Conservation (phyloP, 1,139 yeast genomes). For the Candida pseudoviswanathii region DNA sequence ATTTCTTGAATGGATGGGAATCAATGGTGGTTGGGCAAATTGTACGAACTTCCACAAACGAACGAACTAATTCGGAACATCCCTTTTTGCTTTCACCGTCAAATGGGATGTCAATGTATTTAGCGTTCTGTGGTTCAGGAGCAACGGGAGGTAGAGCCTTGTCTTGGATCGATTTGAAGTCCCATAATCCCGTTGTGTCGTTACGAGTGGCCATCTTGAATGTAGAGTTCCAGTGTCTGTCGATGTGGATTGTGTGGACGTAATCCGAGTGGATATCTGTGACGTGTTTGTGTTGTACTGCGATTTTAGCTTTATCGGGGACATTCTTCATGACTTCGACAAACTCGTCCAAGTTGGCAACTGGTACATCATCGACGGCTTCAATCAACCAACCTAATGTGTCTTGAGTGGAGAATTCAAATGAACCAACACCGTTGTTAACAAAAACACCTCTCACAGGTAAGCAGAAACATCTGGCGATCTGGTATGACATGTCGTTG, state of each 20-base stretch:
- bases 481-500: conserved; percentile 82
- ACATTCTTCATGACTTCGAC: conserved; percentile 75
- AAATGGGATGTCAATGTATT: conserved; percentile 69
- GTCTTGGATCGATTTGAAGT: conserved; percentile 68
- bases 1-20: conserved; percentile 64
- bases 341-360: conserved; percentile 72
- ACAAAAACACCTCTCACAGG: conserved; percentile 85
- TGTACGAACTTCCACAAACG: conserved; percentile 69
- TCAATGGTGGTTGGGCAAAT: conserved; percentile 72
- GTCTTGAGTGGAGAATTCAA: conserved; percentile 62
- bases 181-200: conserved; percentile 87
- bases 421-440: conserved; percentile 78
- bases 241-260: conserved; percentile 65
- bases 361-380: conserved; percentile 72
- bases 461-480: conserved; percentile 81
- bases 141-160: conserved; percentile 56
- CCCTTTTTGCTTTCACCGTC: conserved; percentile 47
- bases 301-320: conserved; percentile 75
- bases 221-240: conserved; percentile 81
- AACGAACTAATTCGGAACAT: conserved; percentile 52
- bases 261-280: conserved; percentile 78
- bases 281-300: conserved; percentile 74
- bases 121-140: conserved; percentile 59
- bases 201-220: conserved; percentile 77
- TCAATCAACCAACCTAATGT: conserved; percentile 73